These are phyloP conservation scores for Tricholoma bakamatsutake DNA, from an alignment of 768 basidiomycete species.

Conservation along the genomic window DNA sequence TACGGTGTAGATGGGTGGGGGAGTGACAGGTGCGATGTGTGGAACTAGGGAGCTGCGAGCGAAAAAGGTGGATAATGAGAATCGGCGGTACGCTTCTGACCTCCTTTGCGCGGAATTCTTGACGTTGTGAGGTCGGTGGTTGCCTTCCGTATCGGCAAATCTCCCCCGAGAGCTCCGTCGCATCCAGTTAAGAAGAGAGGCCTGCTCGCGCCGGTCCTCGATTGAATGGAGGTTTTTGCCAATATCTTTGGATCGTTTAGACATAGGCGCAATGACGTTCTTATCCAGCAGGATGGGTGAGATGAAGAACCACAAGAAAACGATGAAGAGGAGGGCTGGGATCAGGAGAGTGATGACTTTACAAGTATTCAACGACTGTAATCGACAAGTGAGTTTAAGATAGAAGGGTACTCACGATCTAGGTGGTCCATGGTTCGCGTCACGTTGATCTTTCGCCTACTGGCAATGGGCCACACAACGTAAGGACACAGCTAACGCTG, in stretches of 20 bases:
- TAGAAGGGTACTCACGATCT: neutral
- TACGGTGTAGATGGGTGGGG: constrained; percentile 2
- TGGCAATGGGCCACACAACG: neutral
- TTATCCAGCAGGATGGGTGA: constrained; percentile 15
- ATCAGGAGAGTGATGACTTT: constrained; percentile 19
- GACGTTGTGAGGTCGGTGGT: neutral
- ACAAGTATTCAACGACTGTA: neutral
- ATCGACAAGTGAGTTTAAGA: neutral
- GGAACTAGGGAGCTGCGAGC: constrained; percentile 13
- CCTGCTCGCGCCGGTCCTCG: constrained; percentile 12
- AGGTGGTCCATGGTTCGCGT: neutral
- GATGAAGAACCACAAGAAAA: constrained; percentile 21
- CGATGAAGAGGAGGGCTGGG: constrained; percentile 17
- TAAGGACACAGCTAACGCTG: neutral
- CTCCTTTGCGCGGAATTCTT: neutral
- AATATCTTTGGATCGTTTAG: neutral
- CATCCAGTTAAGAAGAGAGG: constrained; percentile 19
- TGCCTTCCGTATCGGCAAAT: constrained; percentile 14
- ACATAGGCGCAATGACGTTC: neutral
- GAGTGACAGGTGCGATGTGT: constrained; percentile 4
- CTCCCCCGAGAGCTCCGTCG: constrained; percentile 24
- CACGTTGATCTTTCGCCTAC: neutral
- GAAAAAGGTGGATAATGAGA: constrained; percentile 7
- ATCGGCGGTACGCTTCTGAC: neutral
- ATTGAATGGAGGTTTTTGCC: constrained; percentile 8